Conservation (phyloP, 441 rosid genomes). For the Jatropha podagrica region DNA sequence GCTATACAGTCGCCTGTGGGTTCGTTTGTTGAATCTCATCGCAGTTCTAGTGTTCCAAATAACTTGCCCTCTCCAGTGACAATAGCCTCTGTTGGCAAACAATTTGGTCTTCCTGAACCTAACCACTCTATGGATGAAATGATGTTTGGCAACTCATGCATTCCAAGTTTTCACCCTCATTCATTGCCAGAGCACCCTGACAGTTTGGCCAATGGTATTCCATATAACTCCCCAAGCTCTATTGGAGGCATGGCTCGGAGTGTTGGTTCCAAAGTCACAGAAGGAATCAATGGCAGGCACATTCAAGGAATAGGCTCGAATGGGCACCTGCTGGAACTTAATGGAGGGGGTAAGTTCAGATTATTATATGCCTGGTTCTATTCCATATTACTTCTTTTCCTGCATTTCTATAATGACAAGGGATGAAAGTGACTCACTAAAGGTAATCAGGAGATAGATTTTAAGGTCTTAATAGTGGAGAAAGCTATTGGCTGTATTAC, state of each 20-base stretch:
- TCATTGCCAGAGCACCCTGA: slow-evolving; percentile 60
- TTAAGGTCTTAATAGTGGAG: too few relatives aligned
- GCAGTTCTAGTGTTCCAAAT: slow-evolving; percentile 51
- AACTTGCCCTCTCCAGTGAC: slow-evolving; percentile 44
- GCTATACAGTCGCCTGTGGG: slow-evolving; percentile 32
- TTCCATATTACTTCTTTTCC: slow-evolving; percentile 5
- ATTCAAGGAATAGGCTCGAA: slow-evolving; percentile 55
- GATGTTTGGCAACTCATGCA: slow-evolving; percentile 36
- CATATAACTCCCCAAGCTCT: slow-evolving; percentile 42
- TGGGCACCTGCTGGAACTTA: slow-evolving; percentile 58
- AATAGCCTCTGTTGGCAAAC: slow-evolving; percentile 41
- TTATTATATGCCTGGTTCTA: slow-evolving; percentile 21
- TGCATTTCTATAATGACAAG: not conserved
- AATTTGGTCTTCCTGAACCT: slow-evolving; percentile 38
- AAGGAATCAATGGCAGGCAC: slow-evolving; percentile 58
- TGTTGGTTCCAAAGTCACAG: slow-evolving; percentile 53
- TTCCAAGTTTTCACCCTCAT: slow-evolving; percentile 48
- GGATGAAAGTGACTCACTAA: not conserved
- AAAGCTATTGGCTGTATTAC: too few relatives aligned
- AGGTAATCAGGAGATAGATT: too few relatives aligned
- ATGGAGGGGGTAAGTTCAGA: slow-evolving; percentile 67
- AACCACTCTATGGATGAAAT: slow-evolving; percentile 36
- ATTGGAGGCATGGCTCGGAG: slow-evolving; percentile 48
- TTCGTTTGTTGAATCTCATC: slow-evolving; percentile 41
- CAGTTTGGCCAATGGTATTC: slow-evolving; percentile 37